Evolutionary conservation across 768 basidiomycete species (phyloP), one percentile per base, ranked within the genome.

Genomic region (Suillus sp.): DNA sequence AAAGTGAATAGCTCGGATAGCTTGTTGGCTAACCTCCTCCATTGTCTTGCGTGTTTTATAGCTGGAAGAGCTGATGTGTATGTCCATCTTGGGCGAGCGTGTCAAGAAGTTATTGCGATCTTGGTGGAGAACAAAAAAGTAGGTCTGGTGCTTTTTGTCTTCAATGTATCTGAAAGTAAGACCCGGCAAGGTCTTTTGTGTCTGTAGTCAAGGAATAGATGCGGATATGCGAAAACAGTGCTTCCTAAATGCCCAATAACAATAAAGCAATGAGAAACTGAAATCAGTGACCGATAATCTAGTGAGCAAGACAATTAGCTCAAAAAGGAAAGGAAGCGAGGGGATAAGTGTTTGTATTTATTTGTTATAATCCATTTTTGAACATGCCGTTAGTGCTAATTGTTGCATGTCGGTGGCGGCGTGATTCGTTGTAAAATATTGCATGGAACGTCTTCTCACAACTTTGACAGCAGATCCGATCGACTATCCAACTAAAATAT

Each of bases 1-100:
- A 63, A 67, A 68, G 59, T 67, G 64, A 65, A 68, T 61, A 62
- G 60, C 68, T 61, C 65, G 67, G 63, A 65, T 63, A 16, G 67
- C 66, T 61, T 62, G 70, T 45, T 76, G 69, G 62, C 51, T 65
- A 53, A 67, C 66, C 66, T 63, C 66, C 47, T 67, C 59, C 75
- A 77, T 78, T 75, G 66, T 72, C 58, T 67, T 61, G 60, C 68
- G 70, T 62, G 59, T 73, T 76, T 77, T 77, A 76, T 76, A 76
- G 72, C 64, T 75, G 72, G 72, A 68, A 68, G 68, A 65, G 60
- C 53, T 69, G 73, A 77, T 77, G 64, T 62, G 68, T 69, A 73
- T 75, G 67, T 62, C 74, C 72, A 77, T 74, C 71, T 75, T 77
- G 45, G 75, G 75, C 67, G 61, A 72, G 62, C 47, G 64, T 63